Evolutionary conservation across 306 rosid species (phyloP), one percentile per base, ranked within the genome.

Genomic region (Quercus robur): DNA sequence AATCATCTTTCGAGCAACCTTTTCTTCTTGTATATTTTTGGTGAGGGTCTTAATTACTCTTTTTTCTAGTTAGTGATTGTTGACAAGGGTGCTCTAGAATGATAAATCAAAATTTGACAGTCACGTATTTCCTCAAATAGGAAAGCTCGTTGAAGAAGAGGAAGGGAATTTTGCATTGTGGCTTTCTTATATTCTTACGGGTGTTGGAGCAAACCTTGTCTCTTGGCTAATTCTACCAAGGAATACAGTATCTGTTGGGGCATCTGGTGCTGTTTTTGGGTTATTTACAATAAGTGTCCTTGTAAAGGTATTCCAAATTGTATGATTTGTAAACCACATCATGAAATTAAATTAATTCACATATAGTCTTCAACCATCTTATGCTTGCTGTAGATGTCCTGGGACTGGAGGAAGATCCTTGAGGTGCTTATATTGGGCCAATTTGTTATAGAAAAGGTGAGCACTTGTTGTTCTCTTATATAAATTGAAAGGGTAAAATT

Each of bases 321-420:
- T 70, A 23, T 80, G 63, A 61, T 25, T 15, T 75, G 11, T 35
- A 54, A 14, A 81, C 35, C 41, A 41, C 11, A 5, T 71, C 5
- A 11, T 38, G 23, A 56, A 20, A 28, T 19, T 31, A 75, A 23
- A 41, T 14, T 31, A 79, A 23, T 17, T 55, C 26, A 46, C 55
- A 1, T 30, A 23, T 69, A 74, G 62, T 30, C 30, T 25, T 26
- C 17, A 56, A 77, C 61, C 41, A 9, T 1, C 23, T 74, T 77
- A 59, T 80, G 72, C 56, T 54, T 70, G 62, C 72, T 85, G 52
- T 63, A 95, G 98, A 91, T 93, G 95, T 95, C 98, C 38, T 93
- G 98, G 98, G 99, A 93, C 82, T 95, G 98, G 99, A 89, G 97
- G 90, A 95, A 93, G 90, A 95, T 95, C 85, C 98, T 95, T 49